Percentiles rank a stretch among this genome's conserved stretches.
These are phyloP conservation scores for Quercus aquifolioides DNA, from an alignment of 306 rosid species.

Conservation along the genomic window DNA sequence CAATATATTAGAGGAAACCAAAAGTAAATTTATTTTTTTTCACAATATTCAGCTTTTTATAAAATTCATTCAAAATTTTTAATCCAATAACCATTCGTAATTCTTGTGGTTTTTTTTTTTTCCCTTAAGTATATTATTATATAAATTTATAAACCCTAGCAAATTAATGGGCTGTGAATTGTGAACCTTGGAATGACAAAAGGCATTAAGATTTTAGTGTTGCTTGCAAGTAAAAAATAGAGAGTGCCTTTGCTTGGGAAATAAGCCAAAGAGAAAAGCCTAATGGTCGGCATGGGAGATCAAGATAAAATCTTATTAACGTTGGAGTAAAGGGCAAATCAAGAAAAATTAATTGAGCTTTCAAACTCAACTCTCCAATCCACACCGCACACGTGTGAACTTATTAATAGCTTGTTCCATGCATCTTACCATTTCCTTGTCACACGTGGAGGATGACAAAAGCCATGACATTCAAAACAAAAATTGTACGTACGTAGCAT, in stretches of 20 bases:
- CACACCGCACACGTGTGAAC: not conserved
- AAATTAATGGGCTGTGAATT: not conserved
- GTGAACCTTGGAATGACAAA: not conserved
- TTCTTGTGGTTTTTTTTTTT: not conserved
- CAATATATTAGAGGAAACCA: no score
- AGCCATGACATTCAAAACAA: not conserved
- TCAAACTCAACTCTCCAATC: no score
- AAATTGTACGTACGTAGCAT: not conserved
- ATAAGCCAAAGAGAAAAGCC: conserved; percentile 2
- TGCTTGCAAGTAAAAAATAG: not conserved
- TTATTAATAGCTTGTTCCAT: not conserved
- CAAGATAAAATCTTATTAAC: not conserved
- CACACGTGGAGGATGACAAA: conserved; percentile 5
- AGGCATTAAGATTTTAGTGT: not conserved
- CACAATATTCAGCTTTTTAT: no score
- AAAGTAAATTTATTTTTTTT: no score
- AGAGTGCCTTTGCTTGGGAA: conserved; percentile 18
- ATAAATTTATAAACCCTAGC: not conserved
- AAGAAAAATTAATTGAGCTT: not conserved
- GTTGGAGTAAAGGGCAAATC: not conserved
- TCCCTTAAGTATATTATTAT: not conserved
- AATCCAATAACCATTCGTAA: not conserved
- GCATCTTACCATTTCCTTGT: not conserved
- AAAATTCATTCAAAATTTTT: not conserved
- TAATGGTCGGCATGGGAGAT: not conserved